phyloP scores from a whole-genome alignment of 2,329 filamentous ascomycete species.

The Sclerotinia trifoliorum region DNA sequence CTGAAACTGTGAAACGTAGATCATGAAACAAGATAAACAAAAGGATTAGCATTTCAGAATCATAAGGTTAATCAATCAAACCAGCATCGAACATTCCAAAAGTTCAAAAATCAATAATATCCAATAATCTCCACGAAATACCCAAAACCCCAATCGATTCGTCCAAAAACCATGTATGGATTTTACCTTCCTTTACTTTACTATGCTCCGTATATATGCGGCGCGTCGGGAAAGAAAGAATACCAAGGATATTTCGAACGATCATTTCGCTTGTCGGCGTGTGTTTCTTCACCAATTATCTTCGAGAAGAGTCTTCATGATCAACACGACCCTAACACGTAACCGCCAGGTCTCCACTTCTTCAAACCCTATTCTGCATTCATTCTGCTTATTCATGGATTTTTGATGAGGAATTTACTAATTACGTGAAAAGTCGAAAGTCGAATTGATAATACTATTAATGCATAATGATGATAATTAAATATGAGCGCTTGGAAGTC shows the following conservation, averaged over 20 bases:
- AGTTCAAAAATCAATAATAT: not conserved
- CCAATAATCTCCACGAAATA: slow-evolving; percentile 12
- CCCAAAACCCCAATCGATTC: slow-evolving; percentile 1
- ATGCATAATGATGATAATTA: not conserved
- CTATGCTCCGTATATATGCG: slow-evolving; percentile 26
- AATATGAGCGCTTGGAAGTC: slow-evolving; percentile 31
- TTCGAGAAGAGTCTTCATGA: slow-evolving; percentile 21
- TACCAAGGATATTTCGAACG: slow-evolving; percentile 3
- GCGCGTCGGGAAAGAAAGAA: slow-evolving; percentile 29
- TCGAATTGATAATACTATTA: not conserved
- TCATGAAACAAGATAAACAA: slow-evolving; percentile 34
- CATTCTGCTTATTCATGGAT: not conserved
- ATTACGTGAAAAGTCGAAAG: not conserved
- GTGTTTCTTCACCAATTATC: slow-evolving; percentile 31
- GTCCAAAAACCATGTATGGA: slow-evolving; percentile 23
- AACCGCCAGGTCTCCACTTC: slow-evolving; percentile 29
- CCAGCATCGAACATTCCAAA: not conserved
- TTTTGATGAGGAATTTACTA: not conserved
- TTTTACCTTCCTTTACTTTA: not conserved
- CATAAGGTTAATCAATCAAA: not conserved
- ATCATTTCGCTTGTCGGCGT: slow-evolving; percentile 30
- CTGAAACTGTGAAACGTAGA: slow-evolving; percentile 33
- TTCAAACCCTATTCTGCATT: not conserved
- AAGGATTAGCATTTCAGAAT: slow-evolving; percentile 28
- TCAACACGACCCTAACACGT: slow-evolving; percentile 38